phyloP scores from a whole-genome alignment of 148 eudicot genomes.

The Mesembryanthemum crystallinum region DNA sequence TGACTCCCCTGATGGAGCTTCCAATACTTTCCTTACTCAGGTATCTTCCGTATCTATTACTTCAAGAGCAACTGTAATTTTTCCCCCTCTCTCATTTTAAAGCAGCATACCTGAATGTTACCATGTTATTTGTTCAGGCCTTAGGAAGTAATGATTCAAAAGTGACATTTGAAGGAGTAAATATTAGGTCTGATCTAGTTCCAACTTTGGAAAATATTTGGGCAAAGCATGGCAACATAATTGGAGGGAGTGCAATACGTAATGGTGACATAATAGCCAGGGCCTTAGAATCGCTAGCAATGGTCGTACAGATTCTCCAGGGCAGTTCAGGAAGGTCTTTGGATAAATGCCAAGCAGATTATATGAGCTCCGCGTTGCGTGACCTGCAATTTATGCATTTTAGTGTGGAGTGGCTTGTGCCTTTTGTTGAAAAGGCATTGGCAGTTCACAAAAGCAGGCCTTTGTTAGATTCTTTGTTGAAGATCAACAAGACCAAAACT shows the following conservation, averaged over 20 bases:
- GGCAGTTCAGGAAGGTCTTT: constrained; percentile 11
- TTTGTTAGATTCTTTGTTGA: neutral
- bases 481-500: too few relatives aligned
- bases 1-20: too few relatives aligned
- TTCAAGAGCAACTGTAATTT: too few relatives aligned
- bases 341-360: neutral
- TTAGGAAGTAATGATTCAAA: neutral
- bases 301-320: neutral
- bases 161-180: neutral
- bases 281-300: constrained; percentile 5
- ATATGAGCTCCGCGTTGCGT: neutral
- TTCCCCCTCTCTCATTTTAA: too few relatives aligned
- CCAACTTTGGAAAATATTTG: constrained; percentile 7
- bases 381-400: neutral
- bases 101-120: too few relatives aligned
- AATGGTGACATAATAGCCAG: neutral
- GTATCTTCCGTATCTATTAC: too few relatives aligned
- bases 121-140: neutral
- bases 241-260: neutral
- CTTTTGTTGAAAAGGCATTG: constrained; percentile 12
- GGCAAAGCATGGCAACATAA: constrained; percentile 13
- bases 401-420: constrained; percentile 16
- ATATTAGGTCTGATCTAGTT: neutral
- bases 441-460: constrained; percentile 7
- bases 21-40: too few relatives aligned